Conservation (phyloP, 2,329 filamentous ascomycete genomes). For the Tympanopsis confertula region DNA sequence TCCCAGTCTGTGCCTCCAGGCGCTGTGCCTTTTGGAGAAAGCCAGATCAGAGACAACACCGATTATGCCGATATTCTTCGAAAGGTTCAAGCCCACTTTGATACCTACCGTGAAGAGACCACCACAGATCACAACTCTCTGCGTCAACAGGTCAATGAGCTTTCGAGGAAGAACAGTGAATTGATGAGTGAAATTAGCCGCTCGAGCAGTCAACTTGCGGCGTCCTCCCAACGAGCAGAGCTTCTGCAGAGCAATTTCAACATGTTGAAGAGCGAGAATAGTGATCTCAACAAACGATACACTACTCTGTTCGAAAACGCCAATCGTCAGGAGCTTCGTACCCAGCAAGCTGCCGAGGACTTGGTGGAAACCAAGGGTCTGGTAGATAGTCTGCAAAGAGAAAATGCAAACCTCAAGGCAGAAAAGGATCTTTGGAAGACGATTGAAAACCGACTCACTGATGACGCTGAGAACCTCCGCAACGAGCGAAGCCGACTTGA, state of each 20-base stretch:
- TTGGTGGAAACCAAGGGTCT: slow-evolving; percentile 74
- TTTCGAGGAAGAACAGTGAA: slow-evolving; percentile 71
- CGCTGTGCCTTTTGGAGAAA: slow-evolving; percentile 43
- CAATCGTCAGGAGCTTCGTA: slow-evolving; percentile 79
- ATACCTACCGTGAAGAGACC: slow-evolving; percentile 78
- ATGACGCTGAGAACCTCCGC: slow-evolving; percentile 74
- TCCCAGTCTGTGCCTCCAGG: slow-evolving; percentile 51
- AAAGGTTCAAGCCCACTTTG: slow-evolving; percentile 81
- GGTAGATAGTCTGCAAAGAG: slow-evolving; percentile 77
- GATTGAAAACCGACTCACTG: slow-evolving; percentile 76
- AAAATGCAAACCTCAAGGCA: slow-evolving; percentile 84
- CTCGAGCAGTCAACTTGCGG: slow-evolving; percentile 66
- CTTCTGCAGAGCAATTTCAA: slow-evolving; percentile 82
- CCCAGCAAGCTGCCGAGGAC: slow-evolving; percentile 86
- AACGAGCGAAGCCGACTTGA: slow-evolving; percentile 80
- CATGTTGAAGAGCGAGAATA: slow-evolving; percentile 74
- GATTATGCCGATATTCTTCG: slow-evolving; percentile 70
- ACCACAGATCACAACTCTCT: slow-evolving; percentile 69
- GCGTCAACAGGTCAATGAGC: slow-evolving; percentile 70
- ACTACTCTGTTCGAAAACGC: slow-evolving; percentile 68
- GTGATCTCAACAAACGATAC: slow-evolving; percentile 73
- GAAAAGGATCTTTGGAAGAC: slow-evolving; percentile 92
- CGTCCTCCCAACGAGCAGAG: slow-evolving; percentile 74
- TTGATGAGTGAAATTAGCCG: slow-evolving; percentile 75
- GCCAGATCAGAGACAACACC: slow-evolving; percentile 41